Conservation (phyloP, 2,329 filamentous ascomycete genomes). For the Aureobasidium melanogenum region DNA sequence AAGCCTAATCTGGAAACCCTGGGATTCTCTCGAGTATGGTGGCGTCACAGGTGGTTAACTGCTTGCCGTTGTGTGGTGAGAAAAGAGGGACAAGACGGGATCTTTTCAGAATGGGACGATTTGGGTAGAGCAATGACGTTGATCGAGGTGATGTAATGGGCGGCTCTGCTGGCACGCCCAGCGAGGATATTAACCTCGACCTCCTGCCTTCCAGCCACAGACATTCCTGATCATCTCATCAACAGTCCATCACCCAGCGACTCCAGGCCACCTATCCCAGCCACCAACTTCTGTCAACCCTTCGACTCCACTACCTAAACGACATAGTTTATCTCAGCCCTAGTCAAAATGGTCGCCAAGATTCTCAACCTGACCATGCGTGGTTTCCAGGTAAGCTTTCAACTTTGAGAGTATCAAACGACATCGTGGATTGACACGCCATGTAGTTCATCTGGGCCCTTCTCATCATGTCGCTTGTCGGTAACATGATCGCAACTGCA, state of each 20-base stretch:
- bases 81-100: no score
- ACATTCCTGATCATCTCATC: constrained; percentile 7
- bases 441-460: constrained; percentile 50
- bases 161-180: not conserved
- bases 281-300: not conserved
- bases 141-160: not conserved
- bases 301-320: not conserved
- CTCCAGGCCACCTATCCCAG: not conserved
- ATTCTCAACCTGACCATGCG: constrained; percentile 22
- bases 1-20: no score
- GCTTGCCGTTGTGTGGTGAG: no score
- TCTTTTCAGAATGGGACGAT: not conserved
- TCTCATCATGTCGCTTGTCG: constrained; percentile 52
- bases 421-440: not conserved
- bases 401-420: not conserved
- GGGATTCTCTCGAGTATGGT: no score
- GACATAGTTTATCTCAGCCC: not conserved
- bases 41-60: no score
- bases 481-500: constrained; percentile 51
- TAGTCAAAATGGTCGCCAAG: constrained; percentile 15
- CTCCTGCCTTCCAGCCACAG: constrained; percentile 6
- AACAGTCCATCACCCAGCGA: not conserved
- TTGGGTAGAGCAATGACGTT: not conserved
- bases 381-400: constrained; percentile 19
- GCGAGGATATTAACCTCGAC: constrained; percentile 9